phyloP scores from a whole-genome alignment of 805 yeast genomes.

The Sugiyamaella marilandica region DNA sequence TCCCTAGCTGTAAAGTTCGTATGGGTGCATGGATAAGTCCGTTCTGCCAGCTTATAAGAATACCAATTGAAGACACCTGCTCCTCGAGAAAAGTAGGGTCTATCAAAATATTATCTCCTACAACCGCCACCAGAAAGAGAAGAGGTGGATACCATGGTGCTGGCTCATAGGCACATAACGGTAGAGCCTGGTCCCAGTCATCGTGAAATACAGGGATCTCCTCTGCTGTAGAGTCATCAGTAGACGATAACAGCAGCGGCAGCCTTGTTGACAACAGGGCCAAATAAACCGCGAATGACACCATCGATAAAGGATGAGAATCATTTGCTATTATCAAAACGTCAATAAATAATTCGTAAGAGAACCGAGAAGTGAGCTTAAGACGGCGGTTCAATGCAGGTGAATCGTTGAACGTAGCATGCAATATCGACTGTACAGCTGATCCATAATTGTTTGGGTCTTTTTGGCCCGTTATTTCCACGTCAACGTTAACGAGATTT shows the following conservation, averaged over 20 bases:
- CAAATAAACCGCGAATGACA: slow-evolving; percentile 74
- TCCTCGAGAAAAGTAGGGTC: slow-evolving; percentile 92
- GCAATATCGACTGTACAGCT: slow-evolving; percentile 58
- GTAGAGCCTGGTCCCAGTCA: slow-evolving; percentile 64
- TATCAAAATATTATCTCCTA: slow-evolving; percentile 63
- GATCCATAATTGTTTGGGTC: slow-evolving; percentile 66
- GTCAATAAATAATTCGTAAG: slow-evolving; percentile 74
- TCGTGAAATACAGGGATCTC: slow-evolving; percentile 90
- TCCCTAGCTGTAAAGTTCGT: slow-evolving; percentile 57
- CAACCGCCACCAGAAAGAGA: slow-evolving; percentile 67
- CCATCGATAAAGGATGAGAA: slow-evolving; percentile 74
- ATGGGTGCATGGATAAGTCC: slow-evolving; percentile 71
- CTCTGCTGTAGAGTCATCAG: slow-evolving; percentile 59
- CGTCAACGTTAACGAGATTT: slow-evolving; percentile 64
- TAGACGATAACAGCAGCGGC: slow-evolving; percentile 66
- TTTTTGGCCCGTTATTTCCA: slow-evolving; percentile 62
- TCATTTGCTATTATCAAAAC: slow-evolving; percentile 70
- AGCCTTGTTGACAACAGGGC: slow-evolving; percentile 75
- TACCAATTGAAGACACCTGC: slow-evolving; percentile 79
- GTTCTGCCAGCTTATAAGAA: slow-evolving; percentile 66
- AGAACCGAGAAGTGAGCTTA: slow-evolving; percentile 64
- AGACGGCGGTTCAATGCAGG: slow-evolving; percentile 50
- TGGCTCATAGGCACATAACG: slow-evolving; percentile 34
- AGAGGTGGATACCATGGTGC: slow-evolving; percentile 61
- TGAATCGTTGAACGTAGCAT: slow-evolving; percentile 37